Percentiles rank a stretch among this genome's conserved stretches.
Evolutionary conservation across 208 protist species (phyloP).

Genomic region (Wallacemonas sp.): DNA sequence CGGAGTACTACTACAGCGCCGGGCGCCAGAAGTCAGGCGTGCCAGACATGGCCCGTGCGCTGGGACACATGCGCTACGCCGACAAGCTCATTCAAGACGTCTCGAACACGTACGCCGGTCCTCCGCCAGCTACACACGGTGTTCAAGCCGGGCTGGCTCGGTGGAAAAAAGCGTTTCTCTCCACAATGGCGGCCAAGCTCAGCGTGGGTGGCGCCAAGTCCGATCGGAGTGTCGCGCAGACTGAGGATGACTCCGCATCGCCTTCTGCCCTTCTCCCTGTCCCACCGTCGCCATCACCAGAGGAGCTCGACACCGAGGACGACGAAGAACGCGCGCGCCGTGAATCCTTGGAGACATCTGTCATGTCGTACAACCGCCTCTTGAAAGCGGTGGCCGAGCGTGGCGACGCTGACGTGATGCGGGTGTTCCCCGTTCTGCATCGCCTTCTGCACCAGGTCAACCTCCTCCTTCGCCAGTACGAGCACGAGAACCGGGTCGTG

Average conservation of each 20-base stretch:
- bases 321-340: background rate
- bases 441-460: constrained; percentile 37
- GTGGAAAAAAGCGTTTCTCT: constrained; percentile 1
- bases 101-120: constrained; percentile 4
- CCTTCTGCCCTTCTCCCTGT: too few species aligned
- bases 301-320: background rate
- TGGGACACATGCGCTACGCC: constrained; percentile 70
- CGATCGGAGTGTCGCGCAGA: too few species aligned
- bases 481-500: constrained; percentile 61
- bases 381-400: constrained; percentile 19
- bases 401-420: constrained; percentile 34
- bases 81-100: constrained; percentile 39
- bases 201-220: too few species aligned
- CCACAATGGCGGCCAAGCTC: background rate
- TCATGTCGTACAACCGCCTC: constrained; percentile 16
- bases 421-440: constrained; percentile 47
- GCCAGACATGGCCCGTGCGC: constrained; percentile 58
- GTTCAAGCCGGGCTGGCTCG: background rate
- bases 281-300: constrained; percentile 6
- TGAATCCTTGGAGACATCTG: background rate
- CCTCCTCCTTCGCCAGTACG: constrained; percentile 35
- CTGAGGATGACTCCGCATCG: too few species aligned
- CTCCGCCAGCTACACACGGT: background rate
- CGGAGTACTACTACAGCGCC: constrained; percentile 52
- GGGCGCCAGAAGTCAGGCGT: constrained; percentile 14